phyloP scores from a whole-genome alignment of 805 yeast genomes.

The Candida pseudofarinosa region DNA sequence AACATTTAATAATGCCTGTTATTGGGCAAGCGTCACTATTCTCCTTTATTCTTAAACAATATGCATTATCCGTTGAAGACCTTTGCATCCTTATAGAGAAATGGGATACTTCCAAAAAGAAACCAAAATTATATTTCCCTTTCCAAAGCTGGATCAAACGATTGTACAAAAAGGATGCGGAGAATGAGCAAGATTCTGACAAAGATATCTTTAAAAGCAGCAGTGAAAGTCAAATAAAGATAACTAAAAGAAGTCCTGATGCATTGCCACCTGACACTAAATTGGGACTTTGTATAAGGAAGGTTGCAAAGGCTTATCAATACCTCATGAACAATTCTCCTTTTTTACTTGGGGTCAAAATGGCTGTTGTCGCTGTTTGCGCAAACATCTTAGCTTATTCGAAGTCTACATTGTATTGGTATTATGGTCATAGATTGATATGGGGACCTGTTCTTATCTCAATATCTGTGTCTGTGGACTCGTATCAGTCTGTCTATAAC shows the following conservation, averaged over 20 bases:
- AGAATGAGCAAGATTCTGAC: neutral
- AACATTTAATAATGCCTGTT: slow-evolving; percentile 1
- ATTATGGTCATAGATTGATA: slow-evolving; percentile 1
- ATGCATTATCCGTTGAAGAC: neutral
- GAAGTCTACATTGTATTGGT: neutral
- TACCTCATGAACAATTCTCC: slow-evolving; percentile 11
- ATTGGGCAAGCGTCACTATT: slow-evolving; percentile 3
- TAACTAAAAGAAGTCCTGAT: slow-evolving; percentile 26
- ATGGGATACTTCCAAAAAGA: neutral
- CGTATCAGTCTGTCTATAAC: slow-evolving; percentile 2
- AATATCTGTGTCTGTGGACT: slow-evolving; percentile 2
- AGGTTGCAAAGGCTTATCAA: slow-evolving; percentile 14
- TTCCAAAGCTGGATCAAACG: neutral
- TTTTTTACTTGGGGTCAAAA: neutral
- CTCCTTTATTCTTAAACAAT: slow-evolving; percentile 1
- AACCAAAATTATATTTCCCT: neutral
- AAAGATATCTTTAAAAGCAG: no score
- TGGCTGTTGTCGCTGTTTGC: neutral
- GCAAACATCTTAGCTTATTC: neutral
- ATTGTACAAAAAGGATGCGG: no score
- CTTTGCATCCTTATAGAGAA: neutral
- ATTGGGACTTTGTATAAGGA: slow-evolving; percentile 18
- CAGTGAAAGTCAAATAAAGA: neutral
- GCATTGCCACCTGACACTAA: slow-evolving; percentile 19
- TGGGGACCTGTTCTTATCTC: slow-evolving; percentile 5